phyloP scores from a whole-genome alignment of 1,284 basidiomycete species.

The Cutaneotrichosporon daszewskae region DNA sequence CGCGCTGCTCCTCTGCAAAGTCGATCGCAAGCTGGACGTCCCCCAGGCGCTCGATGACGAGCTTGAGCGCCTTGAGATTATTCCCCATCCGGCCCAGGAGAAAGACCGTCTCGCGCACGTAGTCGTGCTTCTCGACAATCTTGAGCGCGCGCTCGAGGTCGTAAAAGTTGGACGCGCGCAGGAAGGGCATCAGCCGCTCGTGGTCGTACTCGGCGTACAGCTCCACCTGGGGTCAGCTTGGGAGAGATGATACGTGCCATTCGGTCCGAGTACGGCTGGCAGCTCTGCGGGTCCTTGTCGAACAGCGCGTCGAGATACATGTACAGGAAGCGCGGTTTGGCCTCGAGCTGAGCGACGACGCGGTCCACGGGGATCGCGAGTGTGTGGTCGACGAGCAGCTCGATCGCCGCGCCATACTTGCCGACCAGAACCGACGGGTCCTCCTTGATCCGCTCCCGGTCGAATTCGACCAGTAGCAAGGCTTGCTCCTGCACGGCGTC shows the following conservation, averaged over 20 bases:
- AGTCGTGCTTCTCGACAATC: slow-evolving; percentile 75
- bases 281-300: slow-evolving; percentile 75
- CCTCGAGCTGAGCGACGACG: slow-evolving; percentile 80
- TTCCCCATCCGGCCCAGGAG: slow-evolving; percentile 95
- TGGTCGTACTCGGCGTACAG: slow-evolving; percentile 87
- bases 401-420: slow-evolving; percentile 63
- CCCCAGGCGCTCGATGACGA: slow-evolving; percentile 91
- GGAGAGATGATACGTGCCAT: slow-evolving; percentile 53
- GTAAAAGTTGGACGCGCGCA: slow-evolving; percentile 87
- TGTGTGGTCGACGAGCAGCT: slow-evolving; percentile 85
- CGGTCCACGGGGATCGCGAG: slow-evolving; percentile 88
- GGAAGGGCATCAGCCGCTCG: slow-evolving; percentile 74
- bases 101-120: slow-evolving; percentile 96
- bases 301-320: slow-evolving; percentile 89
- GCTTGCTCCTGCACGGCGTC: slow-evolving; percentile 92
- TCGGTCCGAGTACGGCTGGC: slow-evolving; percentile 73
- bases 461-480: slow-evolving; percentile 85
- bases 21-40: slow-evolving; percentile 94
- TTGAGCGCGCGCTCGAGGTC: slow-evolving; percentile 80
- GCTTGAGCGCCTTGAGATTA: slow-evolving; percentile 85
- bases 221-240: slow-evolving; percentile 56
- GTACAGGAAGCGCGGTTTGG: slow-evolving; percentile 76
- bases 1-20: slow-evolving; percentile 95
- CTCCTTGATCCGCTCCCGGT: slow-evolving; percentile 69
- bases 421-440: slow-evolving; percentile 21